Evolutionary conservation across 2,329 filamentous ascomycete genomes (phyloP), one percentile per base, ranked within the genome.

Genomic region (Fusarium succisae): DNA sequence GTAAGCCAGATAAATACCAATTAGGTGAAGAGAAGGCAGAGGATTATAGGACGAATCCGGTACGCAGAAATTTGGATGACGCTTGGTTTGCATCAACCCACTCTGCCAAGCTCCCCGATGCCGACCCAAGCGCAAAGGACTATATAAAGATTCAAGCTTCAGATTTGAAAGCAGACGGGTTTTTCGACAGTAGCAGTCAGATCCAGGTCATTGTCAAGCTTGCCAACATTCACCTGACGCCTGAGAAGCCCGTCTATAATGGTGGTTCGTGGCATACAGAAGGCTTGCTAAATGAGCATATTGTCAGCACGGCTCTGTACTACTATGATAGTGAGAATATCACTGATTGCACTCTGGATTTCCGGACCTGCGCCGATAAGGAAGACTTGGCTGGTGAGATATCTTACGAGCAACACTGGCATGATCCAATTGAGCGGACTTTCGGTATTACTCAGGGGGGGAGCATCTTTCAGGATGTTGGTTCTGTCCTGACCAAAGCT

Each of bases 281-380:
- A 30, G 66, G 68, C 10, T 39, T 54, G 15, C 14, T 45, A 4
- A 61, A 60, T 22, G 68, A 70, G 15, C 67, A 65, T 8, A 70
- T 70, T 8, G 48, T 50, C 35, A 44, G 44, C 11, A 60, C 66
- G 4, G 60, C 66, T 6, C 43, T 70, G 3, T 66, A 66, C 11
- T 70, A 70, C 9, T 70, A 70, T 6, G 66, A 70, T 13, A 30
- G 22, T 18, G 54, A 70, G 18, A 70, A 70, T 39, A 56, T 70
- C 24, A 65, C 66, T 0, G 54, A 66, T 4, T 60, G 37, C 11
- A 32, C 10, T 15, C 13, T 68, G 9, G 38, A 17, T 8, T 63
- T 69, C 4, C 18, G 63, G 7, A 69, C 66, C 1, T 43, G 55
- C 14, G 62, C 39, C 5, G 22, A 66, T 9, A 50, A 50, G 28